Evolutionary conservation across 2,329 filamentous ascomycete species (phyloP).

Genomic region (Xylaria sp.): DNA sequence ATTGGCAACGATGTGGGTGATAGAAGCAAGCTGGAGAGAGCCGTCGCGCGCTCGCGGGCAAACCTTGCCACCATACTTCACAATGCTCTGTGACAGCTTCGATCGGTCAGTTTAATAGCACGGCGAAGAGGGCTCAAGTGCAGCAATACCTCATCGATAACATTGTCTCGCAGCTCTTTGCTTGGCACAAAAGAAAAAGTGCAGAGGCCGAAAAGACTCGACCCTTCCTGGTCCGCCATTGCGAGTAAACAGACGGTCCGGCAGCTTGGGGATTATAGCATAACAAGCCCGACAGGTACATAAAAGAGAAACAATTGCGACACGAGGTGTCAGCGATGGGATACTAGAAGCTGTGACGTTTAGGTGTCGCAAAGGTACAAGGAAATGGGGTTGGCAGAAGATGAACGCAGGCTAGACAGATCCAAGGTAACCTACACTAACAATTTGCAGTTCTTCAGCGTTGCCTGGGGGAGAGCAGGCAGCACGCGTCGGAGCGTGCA

Average conservation of each 20-base stretch:
- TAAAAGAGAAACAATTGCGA: not conserved
- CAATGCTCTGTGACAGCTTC: constrained; percentile 51
- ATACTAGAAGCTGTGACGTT: not conserved
- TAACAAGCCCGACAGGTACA: constrained; percentile 9
- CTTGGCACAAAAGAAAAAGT: constrained; percentile 37
- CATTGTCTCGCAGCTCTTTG: constrained; percentile 32
- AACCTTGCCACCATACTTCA: constrained; percentile 57
- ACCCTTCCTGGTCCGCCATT: constrained; percentile 38
- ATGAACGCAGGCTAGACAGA: too few relatives aligned
- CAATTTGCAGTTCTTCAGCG: not conserved
- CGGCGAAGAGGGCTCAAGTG: not conserved
- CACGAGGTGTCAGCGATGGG: not conserved
- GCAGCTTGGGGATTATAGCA: constrained; percentile 10
- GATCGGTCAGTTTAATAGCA: constrained; percentile 20
- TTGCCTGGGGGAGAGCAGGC: not conserved
- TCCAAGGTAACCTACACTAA: too few relatives aligned
- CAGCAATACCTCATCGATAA: constrained; percentile 38
- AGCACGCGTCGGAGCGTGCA: not conserved
- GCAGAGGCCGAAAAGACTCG: constrained; percentile 38
- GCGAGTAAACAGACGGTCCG: constrained; percentile 12
- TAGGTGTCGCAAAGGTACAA: too few relatives aligned
- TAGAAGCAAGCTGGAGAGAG: constrained; percentile 52
- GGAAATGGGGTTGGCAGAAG: too few relatives aligned
- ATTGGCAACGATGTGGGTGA: constrained; percentile 66
- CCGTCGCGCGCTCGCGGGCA: constrained; percentile 55